Evolutionary conservation across 192 early-diverging fungal genomes (phyloP).

Genomic region (Podila minutissima): DNA sequence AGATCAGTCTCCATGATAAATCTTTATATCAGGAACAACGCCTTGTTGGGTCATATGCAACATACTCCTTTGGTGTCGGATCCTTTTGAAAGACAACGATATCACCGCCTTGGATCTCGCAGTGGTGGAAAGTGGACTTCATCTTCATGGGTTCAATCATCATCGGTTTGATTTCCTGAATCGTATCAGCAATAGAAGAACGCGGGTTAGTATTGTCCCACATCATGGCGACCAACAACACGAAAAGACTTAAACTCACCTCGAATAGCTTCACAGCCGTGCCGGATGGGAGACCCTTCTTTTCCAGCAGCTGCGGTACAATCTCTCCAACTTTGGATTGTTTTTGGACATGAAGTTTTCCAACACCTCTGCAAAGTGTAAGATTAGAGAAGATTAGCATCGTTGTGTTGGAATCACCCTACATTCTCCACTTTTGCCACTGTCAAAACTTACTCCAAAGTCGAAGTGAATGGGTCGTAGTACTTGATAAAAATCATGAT

Average conservation of each 20-base stretch:
- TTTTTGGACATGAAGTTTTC: conserved; percentile 61
- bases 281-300: conserved; percentile 62
- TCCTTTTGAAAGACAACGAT: conserved; percentile 87
- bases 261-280: conserved; percentile 75
- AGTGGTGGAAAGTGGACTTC: conserved; percentile 67
- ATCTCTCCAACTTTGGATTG: conserved; percentile 68
- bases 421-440: background rate
- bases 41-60: background rate
- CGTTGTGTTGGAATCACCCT: too few relatives aligned
- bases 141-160: conserved; percentile 86
- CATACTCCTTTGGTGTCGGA: conserved; percentile 59
- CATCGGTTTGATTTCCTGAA: conserved; percentile 92
- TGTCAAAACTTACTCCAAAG: conserved; percentile 63
- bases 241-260: conserved; percentile 23
- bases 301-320: conserved; percentile 61
- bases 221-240: background rate
- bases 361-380: conserved; percentile 56
- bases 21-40: background rate
- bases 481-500: conserved; percentile 88
- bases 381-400: too few relatives aligned
- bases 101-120: conserved; percentile 95
- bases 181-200: background rate
- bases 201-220: background rate
- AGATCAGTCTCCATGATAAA: background rate
- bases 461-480: conserved; percentile 72